Evolutionary conservation across 129 eudicot genomes (phyloP).

Genomic region (Ambrosia trifida): DNA sequence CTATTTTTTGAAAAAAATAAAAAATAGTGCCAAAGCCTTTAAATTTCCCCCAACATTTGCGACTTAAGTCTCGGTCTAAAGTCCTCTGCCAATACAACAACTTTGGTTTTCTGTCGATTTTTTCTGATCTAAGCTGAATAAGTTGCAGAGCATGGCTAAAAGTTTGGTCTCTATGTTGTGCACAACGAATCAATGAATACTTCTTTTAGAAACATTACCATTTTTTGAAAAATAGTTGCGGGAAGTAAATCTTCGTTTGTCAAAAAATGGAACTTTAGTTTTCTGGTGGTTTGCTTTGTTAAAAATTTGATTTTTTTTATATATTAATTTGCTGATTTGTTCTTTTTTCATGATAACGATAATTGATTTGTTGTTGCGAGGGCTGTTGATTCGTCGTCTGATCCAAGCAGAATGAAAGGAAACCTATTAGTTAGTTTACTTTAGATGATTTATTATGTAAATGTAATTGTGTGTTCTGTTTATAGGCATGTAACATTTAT

Average conservation of each 20-base stretch:
- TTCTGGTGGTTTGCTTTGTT: not conserved
- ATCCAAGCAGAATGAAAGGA: constrained; percentile 19
- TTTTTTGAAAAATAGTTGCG: no score
- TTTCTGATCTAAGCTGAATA: no score
- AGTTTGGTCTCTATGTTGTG: not conserved
- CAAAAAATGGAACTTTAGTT: not conserved
- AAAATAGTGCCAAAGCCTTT: no score
- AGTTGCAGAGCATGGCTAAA: no score
- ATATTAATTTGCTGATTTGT: not conserved
- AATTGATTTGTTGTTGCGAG: constrained; percentile 22
- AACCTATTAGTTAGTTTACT: no score
- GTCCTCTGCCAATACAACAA: no score
- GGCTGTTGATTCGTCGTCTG: constrained; percentile 13
- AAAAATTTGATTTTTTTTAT: constrained; percentile 20
- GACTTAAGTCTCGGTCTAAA: no score
- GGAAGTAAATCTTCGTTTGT: not conserved
- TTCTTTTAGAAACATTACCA: no score
- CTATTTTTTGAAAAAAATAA: no score
- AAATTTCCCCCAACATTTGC: no score
- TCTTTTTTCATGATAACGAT: not conserved
- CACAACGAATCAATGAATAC: constrained; percentile 3
- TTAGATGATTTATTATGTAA: no score
- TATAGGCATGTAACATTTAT: constrained; percentile 2
- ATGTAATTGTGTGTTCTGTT: not conserved
- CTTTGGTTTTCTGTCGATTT: no score